A percentile compares a stretch with the other conserved stretches of the same genome.
Conservation (phyloP, 257 asterid species). For the Orobanche coerulescens region DNA sequence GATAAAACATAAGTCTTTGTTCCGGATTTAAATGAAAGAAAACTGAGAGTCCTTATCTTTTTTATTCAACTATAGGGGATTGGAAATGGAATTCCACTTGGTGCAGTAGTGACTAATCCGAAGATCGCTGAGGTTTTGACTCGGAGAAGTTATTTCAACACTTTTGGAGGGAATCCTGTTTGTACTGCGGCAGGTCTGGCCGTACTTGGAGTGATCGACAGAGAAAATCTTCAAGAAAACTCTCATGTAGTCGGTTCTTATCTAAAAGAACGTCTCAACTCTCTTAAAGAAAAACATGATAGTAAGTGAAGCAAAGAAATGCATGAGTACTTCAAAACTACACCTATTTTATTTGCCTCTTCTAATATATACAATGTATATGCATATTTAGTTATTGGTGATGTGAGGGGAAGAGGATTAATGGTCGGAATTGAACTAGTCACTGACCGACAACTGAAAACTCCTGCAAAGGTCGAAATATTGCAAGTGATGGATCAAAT, state of each 20-base stretch:
- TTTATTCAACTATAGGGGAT: conserved; percentile 38
- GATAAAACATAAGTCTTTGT: no score
- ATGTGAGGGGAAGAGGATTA: conserved; percentile 70
- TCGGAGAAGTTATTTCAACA: conserved; percentile 65
- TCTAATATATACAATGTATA: neutral
- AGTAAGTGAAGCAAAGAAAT: conserved; percentile 22
- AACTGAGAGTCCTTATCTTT: no score
- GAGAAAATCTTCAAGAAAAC: conserved; percentile 63
- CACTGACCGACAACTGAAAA: conserved; percentile 42
- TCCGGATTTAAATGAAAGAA: no score
- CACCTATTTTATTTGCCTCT: neutral
- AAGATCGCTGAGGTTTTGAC: conserved; percentile 56
- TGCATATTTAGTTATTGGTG: conserved; percentile 49
- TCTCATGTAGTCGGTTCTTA: conserved; percentile 65
- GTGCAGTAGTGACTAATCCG: conserved; percentile 70
- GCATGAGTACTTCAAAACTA: no score
- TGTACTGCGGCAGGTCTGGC: conserved; percentile 69
- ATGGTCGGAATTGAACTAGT: conserved; percentile 80
- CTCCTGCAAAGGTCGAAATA: conserved; percentile 51
- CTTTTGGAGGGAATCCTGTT: conserved; percentile 79
- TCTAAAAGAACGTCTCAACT: conserved; percentile 47
- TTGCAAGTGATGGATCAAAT: conserved; percentile 49
- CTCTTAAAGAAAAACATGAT: conserved; percentile 56
- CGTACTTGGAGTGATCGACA: conserved; percentile 55
- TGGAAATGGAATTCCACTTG: conserved; percentile 68